Evolutionary conservation across 2,329 filamentous ascomycete genomes (phyloP).

Genomic region (Aureobasidium sp.): DNA sequence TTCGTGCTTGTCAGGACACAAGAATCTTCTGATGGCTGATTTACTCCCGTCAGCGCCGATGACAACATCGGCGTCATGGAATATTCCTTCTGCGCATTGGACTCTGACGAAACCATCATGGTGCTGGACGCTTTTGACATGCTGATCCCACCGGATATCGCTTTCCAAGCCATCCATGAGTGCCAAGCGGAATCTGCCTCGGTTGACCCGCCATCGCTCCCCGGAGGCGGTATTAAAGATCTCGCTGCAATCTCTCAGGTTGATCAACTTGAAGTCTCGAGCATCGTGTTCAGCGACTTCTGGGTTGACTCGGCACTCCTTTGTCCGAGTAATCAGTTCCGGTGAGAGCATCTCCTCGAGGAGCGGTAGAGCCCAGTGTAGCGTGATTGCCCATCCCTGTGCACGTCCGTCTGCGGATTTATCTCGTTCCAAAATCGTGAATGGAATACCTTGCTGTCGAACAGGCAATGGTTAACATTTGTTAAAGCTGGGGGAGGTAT

Average conservation of each 20-base stretch:
- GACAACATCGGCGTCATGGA: background rate
- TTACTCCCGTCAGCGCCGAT: background rate
- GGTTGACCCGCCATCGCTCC: background rate
- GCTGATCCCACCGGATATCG: background rate
- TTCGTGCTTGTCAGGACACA: slow-evolving; percentile 3
- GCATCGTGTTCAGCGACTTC: background rate
- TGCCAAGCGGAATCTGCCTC: slow-evolving; percentile 4
- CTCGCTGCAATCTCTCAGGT: slow-evolving; percentile 3
- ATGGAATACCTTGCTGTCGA: slow-evolving; percentile 5
- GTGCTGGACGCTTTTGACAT: background rate
- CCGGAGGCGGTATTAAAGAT: background rate
- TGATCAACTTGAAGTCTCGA: slow-evolving; percentile 1
- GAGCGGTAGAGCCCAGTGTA: slow-evolving; percentile 4
- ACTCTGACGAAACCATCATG: background rate
- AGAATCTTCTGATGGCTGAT: slow-evolving; percentile 6
- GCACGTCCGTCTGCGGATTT: background rate
- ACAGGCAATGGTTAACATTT: background rate
- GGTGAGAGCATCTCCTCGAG: background rate
- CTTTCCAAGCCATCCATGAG: background rate
- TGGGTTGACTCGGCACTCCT: background rate
- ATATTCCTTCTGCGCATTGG: background rate
- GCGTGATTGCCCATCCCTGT: slow-evolving; percentile 4
- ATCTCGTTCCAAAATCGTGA: slow-evolving; percentile 2
- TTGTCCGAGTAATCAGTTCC: background rate
- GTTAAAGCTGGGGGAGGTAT: background rate